Evolutionary conservation across 768 basidiomycete genomes (phyloP).

Genomic region (Naganishia friedmannii): DNA sequence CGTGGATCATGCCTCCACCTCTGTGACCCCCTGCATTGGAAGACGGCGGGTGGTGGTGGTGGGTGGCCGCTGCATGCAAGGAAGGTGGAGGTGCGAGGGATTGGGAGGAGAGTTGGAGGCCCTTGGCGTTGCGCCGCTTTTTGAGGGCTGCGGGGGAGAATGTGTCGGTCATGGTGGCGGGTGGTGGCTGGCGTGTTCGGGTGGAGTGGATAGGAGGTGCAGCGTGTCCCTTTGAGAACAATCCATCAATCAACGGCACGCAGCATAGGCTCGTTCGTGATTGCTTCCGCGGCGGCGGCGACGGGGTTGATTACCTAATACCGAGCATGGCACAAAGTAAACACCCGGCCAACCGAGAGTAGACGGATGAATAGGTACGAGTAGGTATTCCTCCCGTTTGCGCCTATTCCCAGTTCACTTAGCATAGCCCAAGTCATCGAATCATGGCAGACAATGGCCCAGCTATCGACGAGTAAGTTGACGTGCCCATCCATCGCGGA

Average conservation of each 20-base stretch:
- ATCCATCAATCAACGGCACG: neutral
- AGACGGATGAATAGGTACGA: too few relatives aligned
- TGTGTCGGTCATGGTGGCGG: neutral
- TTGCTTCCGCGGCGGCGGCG: constrained; percentile 10
- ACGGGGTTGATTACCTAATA: constrained; percentile 11
- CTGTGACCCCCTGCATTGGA: too few relatives aligned
- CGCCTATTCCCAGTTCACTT: too few relatives aligned
- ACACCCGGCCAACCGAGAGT: neutral
- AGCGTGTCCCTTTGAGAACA: constrained; percentile 1
- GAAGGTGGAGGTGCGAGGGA: constrained; percentile 33
- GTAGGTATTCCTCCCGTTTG: too few relatives aligned
- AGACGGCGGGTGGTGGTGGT: too few relatives aligned
- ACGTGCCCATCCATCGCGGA: too few relatives aligned
- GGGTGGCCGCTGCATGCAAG: too few relatives aligned
- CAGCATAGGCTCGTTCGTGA: too few relatives aligned
- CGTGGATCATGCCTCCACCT: constrained; percentile 12
- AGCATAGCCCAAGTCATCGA: neutral
- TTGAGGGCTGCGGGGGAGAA: constrained; percentile 23
- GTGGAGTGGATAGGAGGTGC: neutral
- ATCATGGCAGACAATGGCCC: neutral
- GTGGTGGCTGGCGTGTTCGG: too few relatives aligned
- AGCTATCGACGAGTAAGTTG: constrained; percentile 8
- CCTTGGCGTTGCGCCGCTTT: constrained; percentile 36
- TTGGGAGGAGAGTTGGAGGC: constrained; percentile 32
- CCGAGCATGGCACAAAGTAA: constrained; percentile 1